Conservation (phyloP, 139 green algal species). For the Chlorella vulgaris region DNA sequence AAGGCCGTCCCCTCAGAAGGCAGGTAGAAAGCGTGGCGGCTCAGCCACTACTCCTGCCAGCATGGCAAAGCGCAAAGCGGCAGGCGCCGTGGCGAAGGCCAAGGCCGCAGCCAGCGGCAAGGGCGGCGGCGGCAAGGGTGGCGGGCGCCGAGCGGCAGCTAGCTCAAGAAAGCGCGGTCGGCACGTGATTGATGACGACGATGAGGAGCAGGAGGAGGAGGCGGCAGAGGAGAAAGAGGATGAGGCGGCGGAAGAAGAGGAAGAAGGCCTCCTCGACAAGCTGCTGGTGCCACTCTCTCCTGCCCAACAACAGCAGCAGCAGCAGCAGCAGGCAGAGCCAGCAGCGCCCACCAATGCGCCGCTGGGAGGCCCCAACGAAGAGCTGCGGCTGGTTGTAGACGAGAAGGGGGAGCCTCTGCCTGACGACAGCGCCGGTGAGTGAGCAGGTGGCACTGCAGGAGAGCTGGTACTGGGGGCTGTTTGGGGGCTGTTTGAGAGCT, state of each 20-base stretch:
- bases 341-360: background rate
- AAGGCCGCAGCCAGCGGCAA: background rate
- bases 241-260: background rate
- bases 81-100: background rate
- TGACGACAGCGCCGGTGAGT: background rate
- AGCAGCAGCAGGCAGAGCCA: background rate
- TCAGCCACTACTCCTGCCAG: background rate
- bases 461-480: background rate
- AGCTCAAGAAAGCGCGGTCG: background rate
- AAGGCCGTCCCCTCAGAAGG: background rate
- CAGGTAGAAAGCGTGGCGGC: background rate
- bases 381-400: slow-evolving; percentile 21
- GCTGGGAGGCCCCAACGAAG: slow-evolving; percentile 27
- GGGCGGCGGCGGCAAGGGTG: background rate
- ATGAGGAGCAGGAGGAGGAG: background rate
- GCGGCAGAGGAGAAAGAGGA: slow-evolving; percentile 2
- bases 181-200: background rate
- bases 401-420: slow-evolving; percentile 17
- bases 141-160: background rate
- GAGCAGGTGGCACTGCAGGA: background rate
- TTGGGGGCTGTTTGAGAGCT: background rate
- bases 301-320: background rate
- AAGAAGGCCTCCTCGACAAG: background rate
- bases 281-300: background rate
- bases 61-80: background rate